phyloP scores from a whole-genome alignment of 805 yeast species.

The Cyberlindnera mycetangii region DNA sequence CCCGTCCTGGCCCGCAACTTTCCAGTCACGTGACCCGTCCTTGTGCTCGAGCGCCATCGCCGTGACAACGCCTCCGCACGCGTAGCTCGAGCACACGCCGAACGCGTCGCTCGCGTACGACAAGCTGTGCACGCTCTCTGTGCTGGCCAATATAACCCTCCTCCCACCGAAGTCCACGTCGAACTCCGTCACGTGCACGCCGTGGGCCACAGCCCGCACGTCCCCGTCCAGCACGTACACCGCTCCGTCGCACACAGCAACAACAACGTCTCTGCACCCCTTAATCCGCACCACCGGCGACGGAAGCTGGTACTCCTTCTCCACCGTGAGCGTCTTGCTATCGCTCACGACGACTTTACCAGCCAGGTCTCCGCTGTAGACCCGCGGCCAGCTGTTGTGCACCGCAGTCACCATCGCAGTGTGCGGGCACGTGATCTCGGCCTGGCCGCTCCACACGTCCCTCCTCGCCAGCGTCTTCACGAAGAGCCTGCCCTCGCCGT shows the following conservation, averaged over 20 bases:
- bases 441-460: conserved; percentile 14
- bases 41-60: conserved; percentile 19
- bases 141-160: conserved; percentile 14
- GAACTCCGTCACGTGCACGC: conserved; percentile 5
- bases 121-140: conserved; percentile 2
- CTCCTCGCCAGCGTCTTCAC: conserved; percentile 17
- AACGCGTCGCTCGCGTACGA: no score
- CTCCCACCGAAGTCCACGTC: conserved; percentile 27
- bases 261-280: conserved; percentile 9
- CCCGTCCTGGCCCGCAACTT: conserved; percentile 29
- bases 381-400: conserved; percentile 14
- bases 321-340: conserved; percentile 11
- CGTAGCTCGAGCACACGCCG: no score
- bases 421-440: conserved; percentile 12
- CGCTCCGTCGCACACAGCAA: conserved; percentile 10
- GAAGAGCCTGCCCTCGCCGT: conserved; percentile 19
- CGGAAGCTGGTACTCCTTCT: conserved; percentile 10
- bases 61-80: no score
- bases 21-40: conserved; percentile 4
- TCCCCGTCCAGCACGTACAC: conserved; percentile 6
- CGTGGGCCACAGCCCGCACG: conserved; percentile 6
- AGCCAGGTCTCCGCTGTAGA: conserved; percentile 24
- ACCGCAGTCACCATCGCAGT: conserved; percentile 16
- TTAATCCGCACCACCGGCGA: conserved; percentile 10
- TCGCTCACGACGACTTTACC: conserved; percentile 22